phyloP scores from a whole-genome alignment of 2,329 filamentous ascomycete genomes.

The Ophiostoma angusticollis region DNA sequence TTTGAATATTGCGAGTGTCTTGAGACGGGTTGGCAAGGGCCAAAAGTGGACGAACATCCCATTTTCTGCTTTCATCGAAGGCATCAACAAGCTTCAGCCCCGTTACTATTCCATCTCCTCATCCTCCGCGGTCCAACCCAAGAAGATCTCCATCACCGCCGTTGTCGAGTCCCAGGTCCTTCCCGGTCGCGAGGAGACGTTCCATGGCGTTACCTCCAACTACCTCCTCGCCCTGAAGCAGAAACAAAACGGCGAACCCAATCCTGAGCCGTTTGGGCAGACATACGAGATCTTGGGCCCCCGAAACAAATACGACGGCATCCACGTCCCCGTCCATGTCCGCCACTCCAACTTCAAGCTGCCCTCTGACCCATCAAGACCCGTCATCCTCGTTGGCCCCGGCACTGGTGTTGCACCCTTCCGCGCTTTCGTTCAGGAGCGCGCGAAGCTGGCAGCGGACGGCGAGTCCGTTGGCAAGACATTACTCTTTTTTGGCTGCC shows the following conservation, averaged over 20 bases:
- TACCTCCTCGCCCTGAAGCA: constrained; percentile 91
- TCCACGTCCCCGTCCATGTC: constrained; percentile 89
- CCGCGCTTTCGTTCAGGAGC: constrained; percentile 88
- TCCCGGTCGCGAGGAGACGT: constrained; percentile 60
- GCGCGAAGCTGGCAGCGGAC: constrained; percentile 66
- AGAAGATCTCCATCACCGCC: constrained; percentile 90
- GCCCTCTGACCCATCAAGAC: constrained; percentile 85
- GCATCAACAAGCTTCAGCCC: constrained; percentile 86
- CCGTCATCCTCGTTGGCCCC: constrained; percentile 89
- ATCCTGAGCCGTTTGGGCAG: constrained; percentile 69
- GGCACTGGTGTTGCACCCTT: constrained; percentile 96
- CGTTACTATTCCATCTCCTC: constrained; percentile 99
- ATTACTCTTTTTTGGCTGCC: constrained; percentile 89
- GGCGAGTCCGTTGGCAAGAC: constrained; percentile 78
- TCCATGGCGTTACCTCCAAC: constrained; percentile 94
- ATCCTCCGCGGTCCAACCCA: constrained; percentile 83
- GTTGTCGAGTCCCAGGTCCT: constrained; percentile 77
- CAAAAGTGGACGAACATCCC: constrained; percentile 74
- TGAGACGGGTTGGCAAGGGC: constrained; percentile 59
- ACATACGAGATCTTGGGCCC: constrained; percentile 81
- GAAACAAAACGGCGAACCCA: constrained; percentile 82
- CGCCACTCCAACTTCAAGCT: constrained; percentile 99
- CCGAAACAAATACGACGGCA: constrained; percentile 91
- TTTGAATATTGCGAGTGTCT: constrained; percentile 79
- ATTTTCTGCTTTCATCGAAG: constrained; percentile 90